Conservation (phyloP, 257 asterid species). For the Solanum virginianum region DNA sequence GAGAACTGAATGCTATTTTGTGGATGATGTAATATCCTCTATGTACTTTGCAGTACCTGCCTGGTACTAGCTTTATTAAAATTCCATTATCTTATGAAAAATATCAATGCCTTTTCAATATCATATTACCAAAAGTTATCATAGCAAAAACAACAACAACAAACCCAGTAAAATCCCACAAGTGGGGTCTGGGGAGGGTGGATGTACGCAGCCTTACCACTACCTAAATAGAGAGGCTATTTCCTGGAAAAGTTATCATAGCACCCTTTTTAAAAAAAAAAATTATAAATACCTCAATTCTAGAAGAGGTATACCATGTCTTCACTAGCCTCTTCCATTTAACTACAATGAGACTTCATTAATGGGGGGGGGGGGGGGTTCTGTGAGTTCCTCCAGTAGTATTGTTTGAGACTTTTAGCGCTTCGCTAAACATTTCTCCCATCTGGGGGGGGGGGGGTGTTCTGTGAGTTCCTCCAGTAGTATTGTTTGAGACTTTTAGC, state of each 20-base stretch:
- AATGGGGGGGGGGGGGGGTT: neutral
- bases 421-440: neutral
- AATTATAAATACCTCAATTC: neutral
- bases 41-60: neutral
- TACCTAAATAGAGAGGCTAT: no score
- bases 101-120: neutral
- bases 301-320: neutral
- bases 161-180: no score
- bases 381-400: neutral
- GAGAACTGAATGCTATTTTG: neutral
- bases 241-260: neutral
- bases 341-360: neutral
- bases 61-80: neutral
- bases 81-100: neutral
- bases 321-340: neutral
- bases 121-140: neutral
- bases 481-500: neutral
- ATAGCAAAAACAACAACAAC: no score
- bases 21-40: neutral
- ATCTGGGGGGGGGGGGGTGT: neutral
- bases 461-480: neutral
- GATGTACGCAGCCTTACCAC: no score
- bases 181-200: no score
- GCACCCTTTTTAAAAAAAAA: neutral
- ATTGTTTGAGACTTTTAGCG: neutral